A percentile compares a stretch with the other conserved stretches of the same genome.
These are phyloP conservation scores for Leptographium galeiforme DNA, from an alignment of 2,329 filamentous ascomycete species.

Conservation along the genomic window DNA sequence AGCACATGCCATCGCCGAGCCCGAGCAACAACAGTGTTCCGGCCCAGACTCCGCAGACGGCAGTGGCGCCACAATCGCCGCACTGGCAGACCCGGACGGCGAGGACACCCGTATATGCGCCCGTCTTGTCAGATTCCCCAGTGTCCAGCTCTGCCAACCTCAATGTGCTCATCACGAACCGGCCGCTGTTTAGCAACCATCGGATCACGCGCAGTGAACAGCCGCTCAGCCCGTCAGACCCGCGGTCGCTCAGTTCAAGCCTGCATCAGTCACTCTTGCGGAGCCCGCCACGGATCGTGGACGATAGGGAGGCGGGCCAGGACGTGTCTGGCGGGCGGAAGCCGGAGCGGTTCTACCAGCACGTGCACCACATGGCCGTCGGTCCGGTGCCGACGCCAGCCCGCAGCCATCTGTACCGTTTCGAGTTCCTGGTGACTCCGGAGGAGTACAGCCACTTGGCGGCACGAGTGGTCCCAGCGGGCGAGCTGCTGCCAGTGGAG, in stretches of 20 bases:
- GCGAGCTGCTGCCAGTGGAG: constrained; percentile 22
- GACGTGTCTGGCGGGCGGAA: neutral
- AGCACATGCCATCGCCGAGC: too few relatives aligned
- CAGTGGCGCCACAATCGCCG: too few relatives aligned
- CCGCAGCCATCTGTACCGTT: constrained; percentile 23
- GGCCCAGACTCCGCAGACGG: too few relatives aligned
- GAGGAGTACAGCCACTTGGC: constrained; percentile 24
- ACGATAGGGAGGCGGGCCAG: constrained; percentile 1
- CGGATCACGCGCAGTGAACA: constrained; percentile 20
- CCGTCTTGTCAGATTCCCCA: neutral
- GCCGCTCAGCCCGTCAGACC: constrained; percentile 27
- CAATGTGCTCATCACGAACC: neutral
- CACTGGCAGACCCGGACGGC: too few relatives aligned
- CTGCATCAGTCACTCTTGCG: constrained; percentile 33
- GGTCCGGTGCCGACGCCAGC: constrained; percentile 26
- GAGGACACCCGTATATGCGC: too few relatives aligned
- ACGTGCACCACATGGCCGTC: constrained; percentile 36
- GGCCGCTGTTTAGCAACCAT: constrained; percentile 9
- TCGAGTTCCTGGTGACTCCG: constrained; percentile 32
- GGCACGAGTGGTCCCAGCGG: constrained; percentile 14
- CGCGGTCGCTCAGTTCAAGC: constrained; percentile 25
- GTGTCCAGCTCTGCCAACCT: neutral
- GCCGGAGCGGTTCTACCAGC: constrained; percentile 39
- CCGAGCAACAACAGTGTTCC: too few relatives aligned
- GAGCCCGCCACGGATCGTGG: constrained; percentile 32